These are phyloP conservation scores for Saccharomyces eubayanus DNA, from an alignment of 805 yeast genomes.

Conservation along the genomic window DNA sequence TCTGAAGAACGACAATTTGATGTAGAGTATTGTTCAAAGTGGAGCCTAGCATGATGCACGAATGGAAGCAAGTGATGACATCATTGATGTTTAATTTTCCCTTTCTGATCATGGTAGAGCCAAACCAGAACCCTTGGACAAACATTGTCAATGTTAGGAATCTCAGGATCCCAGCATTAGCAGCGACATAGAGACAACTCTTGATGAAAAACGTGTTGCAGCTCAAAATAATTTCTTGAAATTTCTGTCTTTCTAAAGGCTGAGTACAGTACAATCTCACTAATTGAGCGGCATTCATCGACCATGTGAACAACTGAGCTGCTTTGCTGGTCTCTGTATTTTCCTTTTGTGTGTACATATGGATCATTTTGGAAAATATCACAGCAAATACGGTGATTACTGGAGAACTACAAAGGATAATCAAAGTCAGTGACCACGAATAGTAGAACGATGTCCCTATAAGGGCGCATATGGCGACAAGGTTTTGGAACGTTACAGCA, in stretches of 20 bases:
- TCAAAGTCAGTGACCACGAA: constrained; percentile 79
- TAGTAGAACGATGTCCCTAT: constrained; percentile 59
- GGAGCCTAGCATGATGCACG: constrained; percentile 68
- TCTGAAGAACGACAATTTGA: constrained; percentile 54
- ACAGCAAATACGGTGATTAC: constrained; percentile 44
- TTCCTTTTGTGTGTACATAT: constrained; percentile 43
- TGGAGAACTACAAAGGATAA: constrained; percentile 71
- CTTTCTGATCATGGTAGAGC: constrained; percentile 52
- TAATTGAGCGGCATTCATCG: constrained; percentile 48
- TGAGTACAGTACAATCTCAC: constrained; percentile 58
- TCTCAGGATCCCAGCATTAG: constrained; percentile 50
- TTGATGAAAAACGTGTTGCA: constrained; percentile 37
- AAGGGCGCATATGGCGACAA: constrained; percentile 46
- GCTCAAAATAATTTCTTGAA: constrained; percentile 27
- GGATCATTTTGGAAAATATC: constrained; percentile 44
- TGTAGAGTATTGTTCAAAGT: constrained; percentile 47
- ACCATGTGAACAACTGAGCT: constrained; percentile 63
- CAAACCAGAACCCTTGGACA: constrained; percentile 91
- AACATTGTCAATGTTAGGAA: constrained; percentile 62
- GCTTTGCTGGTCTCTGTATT: constrained; percentile 49
- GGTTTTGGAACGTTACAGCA: constrained; percentile 47
- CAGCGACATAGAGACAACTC: constrained; percentile 39
- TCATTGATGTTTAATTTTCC: constrained; percentile 48
- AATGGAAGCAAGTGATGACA: constrained; percentile 74
- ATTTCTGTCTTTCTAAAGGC: constrained; percentile 39